Percentiles rank a stretch among this genome's conserved stretches.
Conservation (phyloP, 2,329 filamentous ascomycete species). For the Chalara sp. region DNA sequence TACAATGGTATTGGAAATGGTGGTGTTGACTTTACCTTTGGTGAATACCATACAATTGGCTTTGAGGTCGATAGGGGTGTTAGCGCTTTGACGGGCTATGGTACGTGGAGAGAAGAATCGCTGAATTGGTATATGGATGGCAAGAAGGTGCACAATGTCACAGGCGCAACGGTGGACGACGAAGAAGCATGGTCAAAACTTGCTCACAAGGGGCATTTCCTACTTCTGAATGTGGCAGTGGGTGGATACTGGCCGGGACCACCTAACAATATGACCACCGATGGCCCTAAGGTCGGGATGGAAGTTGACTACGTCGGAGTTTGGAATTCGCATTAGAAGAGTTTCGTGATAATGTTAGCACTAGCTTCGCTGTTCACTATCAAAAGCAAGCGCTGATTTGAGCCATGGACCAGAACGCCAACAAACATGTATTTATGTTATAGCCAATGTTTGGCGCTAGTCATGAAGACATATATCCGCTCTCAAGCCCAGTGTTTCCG, state of each 20-base stretch:
- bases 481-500: too few species aligned
- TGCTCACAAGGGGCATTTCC: conserved; percentile 26
- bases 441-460: too few species aligned
- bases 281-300: conserved; percentile 28
- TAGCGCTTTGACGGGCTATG: conserved; percentile 1
- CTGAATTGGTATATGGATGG: conserved; percentile 32
- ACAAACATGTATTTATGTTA: too few species aligned
- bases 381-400: too few species aligned
- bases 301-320: conserved; percentile 36
- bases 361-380: too few species aligned
- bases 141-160: conserved; percentile 20
- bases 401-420: too few species aligned
- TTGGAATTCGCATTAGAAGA: conserved; percentile 16
- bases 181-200: conserved; percentile 26
- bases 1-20: conserved; percentile 27
- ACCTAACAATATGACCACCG: conserved; percentile 28
- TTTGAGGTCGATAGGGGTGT: conserved; percentile 29
- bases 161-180: conserved; percentile 22
- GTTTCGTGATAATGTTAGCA: too few species aligned
- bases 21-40: conserved; percentile 17
- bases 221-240: conserved; percentile 35
- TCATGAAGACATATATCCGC: too few species aligned
- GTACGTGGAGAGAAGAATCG: conserved; percentile 23
- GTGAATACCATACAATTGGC: conserved; percentile 28
- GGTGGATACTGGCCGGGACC: conserved; percentile 29